These are phyloP conservation scores for Nicotiana benthamiana DNA, from an alignment of 257 asterid genomes.

Conservation along the genomic window DNA sequence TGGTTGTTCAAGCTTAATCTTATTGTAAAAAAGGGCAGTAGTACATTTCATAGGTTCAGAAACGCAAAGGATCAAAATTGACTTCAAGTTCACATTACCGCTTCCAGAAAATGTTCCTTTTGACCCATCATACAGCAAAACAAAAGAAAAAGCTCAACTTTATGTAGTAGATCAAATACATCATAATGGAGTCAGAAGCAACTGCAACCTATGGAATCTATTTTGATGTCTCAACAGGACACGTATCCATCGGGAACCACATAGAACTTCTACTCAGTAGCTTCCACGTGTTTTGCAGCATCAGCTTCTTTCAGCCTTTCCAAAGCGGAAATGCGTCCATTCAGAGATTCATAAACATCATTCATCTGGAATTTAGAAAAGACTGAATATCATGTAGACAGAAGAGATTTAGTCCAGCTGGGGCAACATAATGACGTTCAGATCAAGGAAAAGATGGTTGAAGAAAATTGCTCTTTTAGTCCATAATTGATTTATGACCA, in stretches of 20 bases:
- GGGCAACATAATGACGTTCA: background rate
- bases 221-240: background rate
- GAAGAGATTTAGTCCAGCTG: background rate
- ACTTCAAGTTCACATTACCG: background rate
- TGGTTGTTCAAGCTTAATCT: background rate
- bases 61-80: background rate
- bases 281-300: constrained; percentile 47
- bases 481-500: background rate
- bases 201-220: background rate
- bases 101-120: background rate
- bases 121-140: background rate
- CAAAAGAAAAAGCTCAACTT: background rate
- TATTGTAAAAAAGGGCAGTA: background rate
- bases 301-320: constrained; percentile 60
- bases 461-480: background rate
- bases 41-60: background rate
- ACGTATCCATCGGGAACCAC: background rate
- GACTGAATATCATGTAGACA: constrained; percentile 8
- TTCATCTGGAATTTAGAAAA: constrained; percentile 30
- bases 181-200: background rate
- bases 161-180: background rate
- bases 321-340: constrained; percentile 52
- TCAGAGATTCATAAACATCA: constrained; percentile 47
- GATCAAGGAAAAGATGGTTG: background rate
- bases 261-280: constrained; percentile 37